phyloP scores from a whole-genome alignment of 495 filamentous ascomycete species.

The Podospora pseudocomata region DNA sequence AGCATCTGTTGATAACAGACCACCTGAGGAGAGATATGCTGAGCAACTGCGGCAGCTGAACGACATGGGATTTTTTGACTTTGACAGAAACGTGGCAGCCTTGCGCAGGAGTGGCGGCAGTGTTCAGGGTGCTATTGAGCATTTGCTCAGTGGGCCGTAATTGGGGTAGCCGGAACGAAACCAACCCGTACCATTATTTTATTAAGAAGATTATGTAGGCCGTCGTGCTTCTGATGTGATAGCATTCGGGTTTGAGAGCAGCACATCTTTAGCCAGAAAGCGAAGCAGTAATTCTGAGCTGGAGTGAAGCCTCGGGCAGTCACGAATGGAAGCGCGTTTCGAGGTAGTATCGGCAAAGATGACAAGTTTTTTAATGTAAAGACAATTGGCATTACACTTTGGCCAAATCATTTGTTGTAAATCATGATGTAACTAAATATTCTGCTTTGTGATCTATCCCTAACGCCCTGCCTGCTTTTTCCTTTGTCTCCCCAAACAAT shows the following conservation, averaged over 20 bases:
- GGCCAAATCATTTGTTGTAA: background rate
- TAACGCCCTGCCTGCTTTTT: background rate
- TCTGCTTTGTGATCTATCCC: background rate
- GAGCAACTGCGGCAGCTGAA: slow-evolving; percentile 90
- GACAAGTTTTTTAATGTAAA: background rate
- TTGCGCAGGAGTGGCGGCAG: slow-evolving; percentile 86
- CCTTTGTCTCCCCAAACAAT: background rate
- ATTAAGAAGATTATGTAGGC: background rate
- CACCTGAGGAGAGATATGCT: slow-evolving; percentile 90
- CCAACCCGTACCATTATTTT: too few species aligned
- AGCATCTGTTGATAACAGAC: slow-evolving; percentile 69
- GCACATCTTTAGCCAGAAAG: background rate
- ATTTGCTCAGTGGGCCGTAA: slow-evolving; percentile 49
- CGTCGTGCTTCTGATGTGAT: background rate
- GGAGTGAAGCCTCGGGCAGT: background rate
- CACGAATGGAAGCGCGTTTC: background rate
- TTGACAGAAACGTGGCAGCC: slow-evolving; percentile 87
- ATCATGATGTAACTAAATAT: background rate
- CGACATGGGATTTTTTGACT: slow-evolving; percentile 98
- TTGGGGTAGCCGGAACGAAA: background rate
- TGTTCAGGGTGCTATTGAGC: slow-evolving; percentile 91
- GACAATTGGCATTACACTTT: background rate
- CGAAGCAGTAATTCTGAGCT: background rate
- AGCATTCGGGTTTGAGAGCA: background rate
- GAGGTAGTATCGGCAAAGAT: background rate